Conservation (phyloP, 2,329 filamentous ascomycete species). For the Ceratocystis destructans region DNA sequence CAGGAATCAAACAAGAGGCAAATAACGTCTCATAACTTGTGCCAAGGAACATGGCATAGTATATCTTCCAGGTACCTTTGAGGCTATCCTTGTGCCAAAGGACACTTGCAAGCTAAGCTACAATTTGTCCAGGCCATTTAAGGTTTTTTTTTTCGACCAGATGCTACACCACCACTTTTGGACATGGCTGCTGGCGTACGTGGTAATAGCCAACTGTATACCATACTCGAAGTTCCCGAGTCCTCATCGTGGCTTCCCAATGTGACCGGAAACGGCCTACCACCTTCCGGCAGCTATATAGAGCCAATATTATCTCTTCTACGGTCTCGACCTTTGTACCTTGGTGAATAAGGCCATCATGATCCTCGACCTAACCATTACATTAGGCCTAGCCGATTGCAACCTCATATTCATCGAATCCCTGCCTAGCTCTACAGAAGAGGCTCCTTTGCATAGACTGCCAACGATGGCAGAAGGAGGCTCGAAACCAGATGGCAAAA, state of each 20-base stretch:
- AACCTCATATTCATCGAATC: background rate
- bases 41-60: background rate
- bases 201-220: background rate
- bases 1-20: background rate
- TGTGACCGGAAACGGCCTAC: too few species aligned
- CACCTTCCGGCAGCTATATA: too few species aligned
- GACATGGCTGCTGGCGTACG: background rate
- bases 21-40: background rate
- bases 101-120: background rate
- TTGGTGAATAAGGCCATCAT: too few species aligned
- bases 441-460: background rate
- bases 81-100: background rate
- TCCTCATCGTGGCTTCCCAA: background rate
- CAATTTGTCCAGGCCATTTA: background rate
- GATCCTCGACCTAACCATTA: too few species aligned
- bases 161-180: background rate
- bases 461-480: background rate
- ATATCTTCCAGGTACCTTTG: background rate
- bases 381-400: too few species aligned
- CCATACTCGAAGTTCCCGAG: background rate
- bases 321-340: too few species aligned
- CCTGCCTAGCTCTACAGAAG: background rate
- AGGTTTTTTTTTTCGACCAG: background rate
- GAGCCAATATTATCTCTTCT: too few species aligned
- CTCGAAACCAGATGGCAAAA: background rate